Evolutionary conservation across 768 basidiomycete genomes (phyloP), one percentile per base, ranked within the genome.

Genomic region (Mycena latifolia): DNA sequence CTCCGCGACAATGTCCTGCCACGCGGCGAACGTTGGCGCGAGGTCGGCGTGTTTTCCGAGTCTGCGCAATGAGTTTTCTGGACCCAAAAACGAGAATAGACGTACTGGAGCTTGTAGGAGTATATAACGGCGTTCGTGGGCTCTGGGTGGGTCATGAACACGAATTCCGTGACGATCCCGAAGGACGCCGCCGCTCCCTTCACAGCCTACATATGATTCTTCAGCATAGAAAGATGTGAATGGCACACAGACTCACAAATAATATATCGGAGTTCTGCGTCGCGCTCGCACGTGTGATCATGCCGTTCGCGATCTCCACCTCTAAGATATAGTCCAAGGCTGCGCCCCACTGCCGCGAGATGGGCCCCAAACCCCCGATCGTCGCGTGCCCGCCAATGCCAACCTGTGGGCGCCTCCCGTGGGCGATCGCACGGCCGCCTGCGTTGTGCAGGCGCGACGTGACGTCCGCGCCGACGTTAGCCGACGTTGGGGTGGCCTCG

Each of bases 351-450:
- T 66, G 63, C 0, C 75, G 59, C 17, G 71, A 70, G 37, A 39
- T 9, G 37, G 37, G 37, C 37, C 37, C 37, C 14, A 39, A 18
- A 3, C 37, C 37, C 37, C 37, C 37, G 8, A 39, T 39, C 37
- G 37, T 39, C 14, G 37, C 37, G 37, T 39, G 37, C 37, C n/a
- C n/a, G n/a, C n/a, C n/a, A n/a, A n/a, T n/a, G n/a, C n/a, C n/a
- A 9, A 78, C 77, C 25, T 71, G 71, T 2, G 77, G 75, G 48
- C 79, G 78, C 11, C 71, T 73, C 2, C 78, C 78, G 55, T 77
- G 77, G 9, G 74, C 64, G 5, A 79, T 61, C 0, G 76, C 77
- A 15, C 75, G 71, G 31, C 71, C 35, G 48, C 72, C 61, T 10
- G 63, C 45, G 37, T 71, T 37, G 37, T 54, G 51, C 65, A 78